These are phyloP conservation scores for Vaccinium darrowii DNA, from an alignment of 148 eudicot genomes.

Conservation along the genomic window DNA sequence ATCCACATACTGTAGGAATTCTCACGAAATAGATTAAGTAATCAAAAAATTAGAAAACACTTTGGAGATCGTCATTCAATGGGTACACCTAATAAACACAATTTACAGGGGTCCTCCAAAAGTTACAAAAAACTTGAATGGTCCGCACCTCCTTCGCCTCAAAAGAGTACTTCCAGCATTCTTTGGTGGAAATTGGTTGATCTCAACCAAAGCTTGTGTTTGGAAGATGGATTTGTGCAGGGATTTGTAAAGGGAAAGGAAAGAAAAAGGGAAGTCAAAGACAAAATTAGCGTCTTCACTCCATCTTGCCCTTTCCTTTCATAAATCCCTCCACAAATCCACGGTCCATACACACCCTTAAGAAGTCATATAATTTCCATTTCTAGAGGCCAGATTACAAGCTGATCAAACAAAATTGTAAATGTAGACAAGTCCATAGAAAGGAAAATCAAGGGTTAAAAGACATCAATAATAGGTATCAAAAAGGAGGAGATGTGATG, in stretches of 20 bases:
- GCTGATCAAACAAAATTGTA: neutral
- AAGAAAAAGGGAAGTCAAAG: neutral
- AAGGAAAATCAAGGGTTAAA: neutral
- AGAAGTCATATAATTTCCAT: neutral
- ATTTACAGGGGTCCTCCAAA: neutral
- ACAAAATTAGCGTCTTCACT: neutral
- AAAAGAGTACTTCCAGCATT: neutral
- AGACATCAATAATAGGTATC: neutral
- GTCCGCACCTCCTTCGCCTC: neutral
- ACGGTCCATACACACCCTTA: conserved; percentile 20
- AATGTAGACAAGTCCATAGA: neutral
- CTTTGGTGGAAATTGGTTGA: neutral
- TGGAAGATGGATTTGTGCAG: neutral
- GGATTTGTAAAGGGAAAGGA: neutral
- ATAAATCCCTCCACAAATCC: conserved; percentile 23
- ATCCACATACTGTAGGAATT: neutral
- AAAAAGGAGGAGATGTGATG: neutral
- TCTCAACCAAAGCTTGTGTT: neutral
- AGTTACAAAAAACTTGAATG: neutral
- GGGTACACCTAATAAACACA: neutral
- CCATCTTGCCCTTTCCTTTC: neutral
- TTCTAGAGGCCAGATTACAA: neutral
- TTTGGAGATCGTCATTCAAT: neutral
- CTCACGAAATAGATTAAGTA: neutral
- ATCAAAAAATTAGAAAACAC: neutral